Evolutionary conservation across 2,329 filamentous ascomycete genomes (phyloP).

Genomic region (Diaporthe longicolla): DNA sequence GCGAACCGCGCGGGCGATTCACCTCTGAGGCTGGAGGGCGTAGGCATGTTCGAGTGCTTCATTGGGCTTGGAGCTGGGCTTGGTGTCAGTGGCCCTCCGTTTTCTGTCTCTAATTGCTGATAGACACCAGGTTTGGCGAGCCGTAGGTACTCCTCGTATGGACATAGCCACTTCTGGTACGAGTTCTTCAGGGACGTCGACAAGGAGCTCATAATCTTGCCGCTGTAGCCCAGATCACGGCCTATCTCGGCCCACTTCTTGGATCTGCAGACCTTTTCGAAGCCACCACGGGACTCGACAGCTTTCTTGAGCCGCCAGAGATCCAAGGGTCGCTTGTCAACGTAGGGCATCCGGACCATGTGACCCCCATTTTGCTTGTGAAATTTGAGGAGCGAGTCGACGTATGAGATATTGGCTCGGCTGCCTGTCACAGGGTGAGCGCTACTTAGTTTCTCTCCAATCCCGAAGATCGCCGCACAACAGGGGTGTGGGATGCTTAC

Average conservation of each 20-base stretch:
- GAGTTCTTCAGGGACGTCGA: constrained; percentile 99
- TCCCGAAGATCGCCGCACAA: constrained; percentile 25
- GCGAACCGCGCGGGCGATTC: constrained; percentile 77
- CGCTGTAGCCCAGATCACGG: constrained; percentile 95
- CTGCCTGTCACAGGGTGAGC: constrained; percentile 73
- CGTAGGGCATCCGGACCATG: constrained; percentile 92
- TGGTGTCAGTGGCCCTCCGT: constrained; percentile 91
- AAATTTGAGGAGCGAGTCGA: constrained; percentile 95
- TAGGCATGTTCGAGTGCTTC: constrained; percentile 74
- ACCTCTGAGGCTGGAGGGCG: constrained; percentile 69
- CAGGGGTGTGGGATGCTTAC: constrained; percentile 69
- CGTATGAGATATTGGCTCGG: constrained; percentile 93
- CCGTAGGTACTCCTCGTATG: constrained; percentile 94
- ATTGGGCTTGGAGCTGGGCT: constrained; percentile 78
- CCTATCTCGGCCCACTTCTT: constrained; percentile 99
- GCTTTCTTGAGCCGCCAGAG: constrained; percentile 97
- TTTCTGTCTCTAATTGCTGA: constrained; percentile 92
- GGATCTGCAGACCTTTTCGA: constrained; percentile 94
- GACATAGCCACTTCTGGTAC: constrained; percentile 95
- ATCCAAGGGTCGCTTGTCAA: constrained; percentile 97
- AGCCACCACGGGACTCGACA: constrained; percentile 93
- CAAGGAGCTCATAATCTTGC: constrained; percentile 99
- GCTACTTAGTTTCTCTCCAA: constrained; percentile 56
- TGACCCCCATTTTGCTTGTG: constrained; percentile 97
- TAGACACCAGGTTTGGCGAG: constrained; percentile 96